Conservation (phyloP, 331 rosid species). For the Spiraea crenata region DNA sequence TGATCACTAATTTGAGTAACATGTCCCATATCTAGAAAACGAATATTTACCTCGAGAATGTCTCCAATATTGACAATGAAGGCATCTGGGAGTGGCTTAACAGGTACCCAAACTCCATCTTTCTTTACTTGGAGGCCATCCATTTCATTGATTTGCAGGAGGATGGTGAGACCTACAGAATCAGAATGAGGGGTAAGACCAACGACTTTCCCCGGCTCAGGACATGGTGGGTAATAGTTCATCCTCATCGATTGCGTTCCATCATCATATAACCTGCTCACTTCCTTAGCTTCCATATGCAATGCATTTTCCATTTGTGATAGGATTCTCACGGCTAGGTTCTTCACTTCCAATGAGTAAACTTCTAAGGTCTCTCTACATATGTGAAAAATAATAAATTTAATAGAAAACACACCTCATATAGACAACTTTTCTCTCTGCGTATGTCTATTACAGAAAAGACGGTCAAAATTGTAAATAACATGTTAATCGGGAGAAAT, state of each 20-base stretch:
- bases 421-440: no score
- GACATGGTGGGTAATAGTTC: slow-evolving; percentile 36
- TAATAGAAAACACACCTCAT: no score
- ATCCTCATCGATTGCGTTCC: slow-evolving; percentile 21
- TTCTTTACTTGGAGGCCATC: slow-evolving; percentile 39
- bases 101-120: slow-evolving; percentile 29
- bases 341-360: slow-evolving; percentile 15
- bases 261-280: slow-evolving; percentile 3
- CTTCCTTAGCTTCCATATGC: slow-evolving; percentile 11
- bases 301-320: slow-evolving; percentile 27
- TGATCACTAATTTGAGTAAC: no score
- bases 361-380: slow-evolving; percentile 23
- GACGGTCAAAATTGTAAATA: no score
- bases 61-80: slow-evolving; percentile 36
- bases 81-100: slow-evolving; percentile 35
- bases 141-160: slow-evolving; percentile 24
- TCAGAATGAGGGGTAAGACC: slow-evolving; percentile 32
- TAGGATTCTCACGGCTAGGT: slow-evolving; percentile 12
- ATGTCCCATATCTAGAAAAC: no score
- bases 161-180: slow-evolving; percentile 19
- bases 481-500: no score
- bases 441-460: no score
- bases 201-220: slow-evolving; percentile 19
- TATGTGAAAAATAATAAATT: neutral
- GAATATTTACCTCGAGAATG: slow-evolving; percentile 26